Evolutionary conservation across 257 asterid genomes (phyloP), one percentile per base, ranked within the genome.

Genomic region (Gentiana dahurica): DNA sequence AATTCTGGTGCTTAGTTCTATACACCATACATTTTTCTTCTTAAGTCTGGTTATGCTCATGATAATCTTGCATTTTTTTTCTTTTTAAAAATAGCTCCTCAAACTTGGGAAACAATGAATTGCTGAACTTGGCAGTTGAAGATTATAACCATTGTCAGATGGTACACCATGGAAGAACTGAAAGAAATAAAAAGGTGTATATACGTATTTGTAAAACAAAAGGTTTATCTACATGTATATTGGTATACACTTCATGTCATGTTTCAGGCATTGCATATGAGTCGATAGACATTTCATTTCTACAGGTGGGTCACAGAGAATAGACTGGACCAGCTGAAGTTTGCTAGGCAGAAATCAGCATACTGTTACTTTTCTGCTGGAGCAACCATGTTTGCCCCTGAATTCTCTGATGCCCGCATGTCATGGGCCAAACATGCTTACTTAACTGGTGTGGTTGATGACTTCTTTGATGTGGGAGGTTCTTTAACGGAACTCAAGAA

Each of bases 351-450:
- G 54, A 91, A 81, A 64, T 68, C 86, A 68, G 95, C 89, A 53
- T 91, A 91, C 75, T 85, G 92, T 71, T 91, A 87, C 68, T 87
- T 91, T 60, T 82, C 98, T 55, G 94, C 92, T 36, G 94, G 92
- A 60, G 91, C 92, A 59, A 74, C 94, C 57, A 44, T 78, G 55
- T 78, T 73, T 55, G 60, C 77, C 46, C 94, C 94, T 54, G 94
- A 91, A 60, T 76, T 81, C 59, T 81, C 80, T 36, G 95, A 87
- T 68, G 86, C 92, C 6, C 93, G 96, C 60, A 69, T 87, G 73
- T 76, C 92, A 12, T 91, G 98, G 98, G 98, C 98, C 67, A 83
- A 85, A 76, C 85, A 83, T 63, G 84, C 81, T 48, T 73, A 82
- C 36, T 80, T 91, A 33, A 82, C 96, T 44, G 81, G 94, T 41